Conservation (phyloP, 768 basidiomycete genomes). For the Tulasnella sp. region DNA sequence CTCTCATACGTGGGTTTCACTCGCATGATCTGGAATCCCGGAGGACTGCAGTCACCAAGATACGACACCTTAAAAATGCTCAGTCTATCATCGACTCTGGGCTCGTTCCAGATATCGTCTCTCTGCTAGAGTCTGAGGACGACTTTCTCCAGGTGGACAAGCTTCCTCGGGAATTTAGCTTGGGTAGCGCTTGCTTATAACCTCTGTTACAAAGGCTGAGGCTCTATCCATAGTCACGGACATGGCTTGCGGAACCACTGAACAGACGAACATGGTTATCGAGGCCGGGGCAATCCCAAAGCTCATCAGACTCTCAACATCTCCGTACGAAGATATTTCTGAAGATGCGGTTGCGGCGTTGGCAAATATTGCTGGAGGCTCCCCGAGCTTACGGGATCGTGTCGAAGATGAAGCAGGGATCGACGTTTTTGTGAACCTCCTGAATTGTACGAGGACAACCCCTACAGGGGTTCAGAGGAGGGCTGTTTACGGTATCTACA, state of each 20-base stretch:
- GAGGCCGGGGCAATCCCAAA: constrained; percentile 3
- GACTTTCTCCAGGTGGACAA: background rate
- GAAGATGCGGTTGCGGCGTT: background rate
- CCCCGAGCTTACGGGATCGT: background rate
- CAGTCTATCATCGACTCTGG: background rate
- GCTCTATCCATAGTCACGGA: background rate
- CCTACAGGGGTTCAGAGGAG: background rate
- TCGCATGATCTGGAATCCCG: background rate
- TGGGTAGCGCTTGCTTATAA: background rate
- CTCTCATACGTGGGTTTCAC: background rate
- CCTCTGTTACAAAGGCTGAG: background rate
- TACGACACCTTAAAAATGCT: background rate
- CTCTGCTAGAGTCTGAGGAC: background rate
- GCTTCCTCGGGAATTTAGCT: background rate
- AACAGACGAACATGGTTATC: background rate
- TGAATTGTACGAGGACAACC: background rate
- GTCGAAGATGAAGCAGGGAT: background rate
- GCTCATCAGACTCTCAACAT: background rate
- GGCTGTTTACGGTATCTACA: background rate
- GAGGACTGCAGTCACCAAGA: background rate
- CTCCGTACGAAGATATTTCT: background rate
- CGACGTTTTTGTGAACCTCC: background rate
- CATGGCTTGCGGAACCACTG: background rate
- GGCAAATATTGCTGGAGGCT: background rate
- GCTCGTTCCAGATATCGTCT: background rate